A percentile compares a stretch with the other conserved stretches of the same genome.
Evolutionary conservation across 1,139 yeast species (phyloP).

Genomic region (Yamadazyma oceani): DNA sequence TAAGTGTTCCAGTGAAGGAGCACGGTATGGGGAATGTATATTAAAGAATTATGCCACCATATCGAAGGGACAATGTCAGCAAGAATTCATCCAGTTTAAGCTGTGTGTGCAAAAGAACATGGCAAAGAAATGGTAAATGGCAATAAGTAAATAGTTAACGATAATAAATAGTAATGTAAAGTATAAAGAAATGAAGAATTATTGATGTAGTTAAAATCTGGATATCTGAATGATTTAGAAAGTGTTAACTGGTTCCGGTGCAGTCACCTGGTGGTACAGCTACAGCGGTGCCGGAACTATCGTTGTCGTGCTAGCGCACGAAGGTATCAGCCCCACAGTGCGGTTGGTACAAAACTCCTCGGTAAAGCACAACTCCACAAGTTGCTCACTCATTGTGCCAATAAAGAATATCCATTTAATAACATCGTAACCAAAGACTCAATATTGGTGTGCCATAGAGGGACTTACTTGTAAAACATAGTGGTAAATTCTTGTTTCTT

Average conservation of each 20-base stretch:
- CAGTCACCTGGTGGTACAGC: too few relatives aligned
- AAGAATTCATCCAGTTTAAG: conserved; percentile 58
- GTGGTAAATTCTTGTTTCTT: too few relatives aligned
- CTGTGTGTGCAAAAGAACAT: conserved; percentile 47
- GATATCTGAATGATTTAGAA: too few relatives aligned
- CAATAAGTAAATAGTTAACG: neutral
- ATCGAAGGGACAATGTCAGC: conserved; percentile 53
- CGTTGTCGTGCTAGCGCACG: too few relatives aligned
- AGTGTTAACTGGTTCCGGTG: too few relatives aligned
- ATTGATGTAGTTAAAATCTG: too few relatives aligned
- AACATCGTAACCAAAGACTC: neutral
- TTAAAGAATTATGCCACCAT: conserved; percentile 55
- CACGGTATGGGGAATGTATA: conserved; percentile 64
- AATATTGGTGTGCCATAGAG: too few relatives aligned
- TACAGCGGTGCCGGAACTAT: too few relatives aligned
- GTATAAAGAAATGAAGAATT: too few relatives aligned
- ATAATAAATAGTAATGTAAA: neutral
- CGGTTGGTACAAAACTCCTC: too few relatives aligned
- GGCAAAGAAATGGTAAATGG: conserved; percentile 15
- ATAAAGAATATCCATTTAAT: neutral
- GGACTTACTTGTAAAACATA: too few relatives aligned
- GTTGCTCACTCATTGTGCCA: neutral
- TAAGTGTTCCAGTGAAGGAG: conserved; percentile 43
- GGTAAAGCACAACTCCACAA: neutral
- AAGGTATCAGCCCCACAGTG: too few relatives aligned